Conservation (phyloP, 108 stramenopile genomes). For the Schizochytrium sp. region DNA sequence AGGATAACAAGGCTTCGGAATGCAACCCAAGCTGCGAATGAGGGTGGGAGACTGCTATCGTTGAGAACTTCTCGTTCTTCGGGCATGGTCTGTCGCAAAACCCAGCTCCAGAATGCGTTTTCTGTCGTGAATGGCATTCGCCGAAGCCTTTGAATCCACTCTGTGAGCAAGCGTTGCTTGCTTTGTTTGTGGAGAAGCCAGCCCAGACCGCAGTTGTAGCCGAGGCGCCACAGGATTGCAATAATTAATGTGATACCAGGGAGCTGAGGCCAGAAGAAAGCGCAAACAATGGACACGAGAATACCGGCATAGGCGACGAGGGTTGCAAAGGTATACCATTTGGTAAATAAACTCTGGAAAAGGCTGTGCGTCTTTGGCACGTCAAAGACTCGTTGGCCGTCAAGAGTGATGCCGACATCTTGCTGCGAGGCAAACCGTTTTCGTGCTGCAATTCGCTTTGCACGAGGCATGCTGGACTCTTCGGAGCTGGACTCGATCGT, state of each 20-base stretch:
- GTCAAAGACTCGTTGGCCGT: slow-evolving; percentile 49
- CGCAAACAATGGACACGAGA: background rate
- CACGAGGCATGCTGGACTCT: background rate
- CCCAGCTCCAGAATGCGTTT: slow-evolving; percentile 37
- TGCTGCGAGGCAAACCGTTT: background rate
- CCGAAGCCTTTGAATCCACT: slow-evolving; percentile 24
- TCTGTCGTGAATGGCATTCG: background rate
- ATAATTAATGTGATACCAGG: background rate
- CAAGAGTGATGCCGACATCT: slow-evolving; percentile 23
- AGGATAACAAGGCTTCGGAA: slow-evolving; percentile 45
- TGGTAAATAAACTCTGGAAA: background rate
- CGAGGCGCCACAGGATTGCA: slow-evolving; percentile 12
- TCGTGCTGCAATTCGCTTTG: slow-evolving; percentile 33
- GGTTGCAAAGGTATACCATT: slow-evolving; percentile 32
- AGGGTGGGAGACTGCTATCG: slow-evolving; percentile 16
- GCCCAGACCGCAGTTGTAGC: slow-evolving; percentile 42
- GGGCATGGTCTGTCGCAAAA: slow-evolving; percentile 28
- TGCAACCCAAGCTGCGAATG: slow-evolving; percentile 60
- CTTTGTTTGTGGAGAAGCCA: slow-evolving; percentile 33
- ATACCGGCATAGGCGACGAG: background rate
- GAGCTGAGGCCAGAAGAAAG: background rate
- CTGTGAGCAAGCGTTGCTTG: background rate
- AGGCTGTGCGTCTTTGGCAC: slow-evolving; percentile 2
- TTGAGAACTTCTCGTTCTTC: slow-evolving; percentile 45
- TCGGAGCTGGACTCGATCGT: background rate